phyloP scores from a whole-genome alignment of 2,329 filamentous ascomycete species.

The Sporothrix pallida region DNA sequence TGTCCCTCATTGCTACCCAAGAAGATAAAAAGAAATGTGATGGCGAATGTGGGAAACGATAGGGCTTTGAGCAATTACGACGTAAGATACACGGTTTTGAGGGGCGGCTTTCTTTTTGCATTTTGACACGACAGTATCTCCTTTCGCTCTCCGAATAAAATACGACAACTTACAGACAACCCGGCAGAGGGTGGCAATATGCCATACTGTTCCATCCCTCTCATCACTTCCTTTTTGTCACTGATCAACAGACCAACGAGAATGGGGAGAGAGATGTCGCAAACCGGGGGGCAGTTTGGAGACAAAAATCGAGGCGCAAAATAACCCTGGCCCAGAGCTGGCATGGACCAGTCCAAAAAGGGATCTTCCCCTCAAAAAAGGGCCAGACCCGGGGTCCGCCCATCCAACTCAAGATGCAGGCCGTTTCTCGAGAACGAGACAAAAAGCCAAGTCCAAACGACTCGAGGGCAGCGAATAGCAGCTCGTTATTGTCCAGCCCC shows the following conservation, averaged over 20 bases:
- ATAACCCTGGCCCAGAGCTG: background rate
- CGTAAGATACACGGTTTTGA: too few species aligned
- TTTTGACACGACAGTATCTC: background rate
- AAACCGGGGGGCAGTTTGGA: background rate
- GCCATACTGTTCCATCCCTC: background rate
- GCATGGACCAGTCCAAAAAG: slow-evolving; percentile 22
- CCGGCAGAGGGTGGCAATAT: background rate
- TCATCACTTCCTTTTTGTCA: background rate
- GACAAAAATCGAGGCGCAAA: background rate
- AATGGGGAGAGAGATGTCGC: background rate
- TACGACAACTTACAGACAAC: background rate
- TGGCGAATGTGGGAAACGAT: background rate
- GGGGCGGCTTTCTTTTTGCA: background rate
- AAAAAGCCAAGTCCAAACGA: slow-evolving; percentile 7
- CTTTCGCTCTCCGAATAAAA: background rate
- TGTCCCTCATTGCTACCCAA: slow-evolving; percentile 10
- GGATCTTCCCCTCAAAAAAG: slow-evolving; percentile 23
- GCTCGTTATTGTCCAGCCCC: background rate
- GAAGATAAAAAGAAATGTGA: background rate
- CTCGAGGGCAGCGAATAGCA: background rate
- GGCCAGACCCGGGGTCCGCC: slow-evolving; percentile 19
- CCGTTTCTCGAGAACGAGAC: background rate
- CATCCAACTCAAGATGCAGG: background rate
- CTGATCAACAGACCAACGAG: slow-evolving; percentile 7
- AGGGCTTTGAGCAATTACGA: background rate